phyloP scores from a whole-genome alignment of 2,329 filamentous ascomycete genomes.

The Pezicula rhizophila region DNA sequence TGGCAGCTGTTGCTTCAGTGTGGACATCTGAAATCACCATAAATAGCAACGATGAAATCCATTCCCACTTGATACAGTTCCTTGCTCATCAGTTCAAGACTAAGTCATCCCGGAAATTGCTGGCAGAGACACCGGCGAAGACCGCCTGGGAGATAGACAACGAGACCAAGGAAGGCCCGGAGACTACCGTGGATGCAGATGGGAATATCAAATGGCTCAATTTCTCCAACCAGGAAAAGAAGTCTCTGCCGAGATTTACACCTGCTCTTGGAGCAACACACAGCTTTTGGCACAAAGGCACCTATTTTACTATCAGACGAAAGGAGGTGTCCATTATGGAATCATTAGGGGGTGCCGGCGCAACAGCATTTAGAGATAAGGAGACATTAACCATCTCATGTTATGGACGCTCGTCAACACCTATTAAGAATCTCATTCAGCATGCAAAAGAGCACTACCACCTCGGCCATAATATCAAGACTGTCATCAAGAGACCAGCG shows the following conservation, averaged over 20 bases:
- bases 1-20: conserved; percentile 35
- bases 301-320: conserved; percentile 39
- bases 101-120: conserved; percentile 44
- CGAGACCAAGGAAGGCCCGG: conserved; percentile 39
- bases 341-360: conserved; percentile 8
- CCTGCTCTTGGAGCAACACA: conserved; percentile 45
- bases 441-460: conserved; percentile 49
- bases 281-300: conserved; percentile 47
- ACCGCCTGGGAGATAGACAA: conserved; percentile 45
- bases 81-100: conserved; percentile 47
- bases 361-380: conserved; percentile 39
- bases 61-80: conserved; percentile 52
- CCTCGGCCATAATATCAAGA: conserved; percentile 47
- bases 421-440: conserved; percentile 49
- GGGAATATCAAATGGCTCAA: conserved; percentile 43
- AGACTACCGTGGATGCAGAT: conserved; percentile 34
- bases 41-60: conserved; percentile 50
- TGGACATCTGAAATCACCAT: conserved; percentile 49
- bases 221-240: conserved; percentile 52
- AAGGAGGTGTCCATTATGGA: conserved; percentile 20
- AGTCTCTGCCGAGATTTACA: conserved; percentile 44
- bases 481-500: conserved; percentile 49
- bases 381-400: conserved; percentile 50
- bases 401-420: conserved; percentile 42
- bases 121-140: conserved; percentile 48